Conservation (phyloP, 495 filamentous ascomycete genomes). For the Penicillium soppii region DNA sequence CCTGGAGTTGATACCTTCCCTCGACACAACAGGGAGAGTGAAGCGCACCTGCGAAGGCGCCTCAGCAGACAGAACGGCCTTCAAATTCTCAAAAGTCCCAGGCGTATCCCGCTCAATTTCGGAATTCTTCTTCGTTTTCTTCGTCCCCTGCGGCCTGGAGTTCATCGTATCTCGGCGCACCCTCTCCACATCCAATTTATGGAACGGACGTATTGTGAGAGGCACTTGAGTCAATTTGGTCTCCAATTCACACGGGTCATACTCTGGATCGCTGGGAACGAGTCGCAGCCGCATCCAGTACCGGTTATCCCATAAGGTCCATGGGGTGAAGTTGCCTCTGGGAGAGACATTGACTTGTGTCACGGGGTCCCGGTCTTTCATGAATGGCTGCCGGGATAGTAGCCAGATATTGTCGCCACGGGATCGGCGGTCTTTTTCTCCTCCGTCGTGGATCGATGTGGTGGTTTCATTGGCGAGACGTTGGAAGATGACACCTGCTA, state of each 20-base stretch:
- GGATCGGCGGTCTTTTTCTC: conserved; percentile 6
- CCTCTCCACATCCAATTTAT: conserved; percentile 42
- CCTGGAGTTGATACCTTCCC: conserved; percentile 1
- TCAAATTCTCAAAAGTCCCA: conserved; percentile 6
- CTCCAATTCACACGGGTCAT: neutral
- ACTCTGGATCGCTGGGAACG: neutral
- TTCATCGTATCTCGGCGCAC: conserved; percentile 10
- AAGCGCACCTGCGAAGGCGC: conserved; percentile 34
- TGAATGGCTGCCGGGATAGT: conserved; percentile 52
- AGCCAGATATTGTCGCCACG: conserved; percentile 38
- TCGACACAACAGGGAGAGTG: conserved; percentile 38
- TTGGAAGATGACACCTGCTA: conserved; percentile 54
- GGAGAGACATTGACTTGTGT: conserved; percentile 12
- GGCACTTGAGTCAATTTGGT: conserved; percentile 3
- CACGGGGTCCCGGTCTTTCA: conserved; percentile 23
- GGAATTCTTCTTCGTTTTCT: neutral
- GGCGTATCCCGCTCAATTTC: neutral
- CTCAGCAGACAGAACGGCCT: conserved; percentile 14
- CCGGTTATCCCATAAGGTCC: conserved; percentile 71
- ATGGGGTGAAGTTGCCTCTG: conserved; percentile 15
- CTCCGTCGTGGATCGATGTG: conserved; percentile 6
- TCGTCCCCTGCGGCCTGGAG: neutral
- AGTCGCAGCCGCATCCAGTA: conserved; percentile 70
- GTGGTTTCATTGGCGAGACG: conserved; percentile 37
- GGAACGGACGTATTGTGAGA: conserved; percentile 52